phyloP scores from a whole-genome alignment of 306 rosid genomes.

The Quercus engelmannii region DNA sequence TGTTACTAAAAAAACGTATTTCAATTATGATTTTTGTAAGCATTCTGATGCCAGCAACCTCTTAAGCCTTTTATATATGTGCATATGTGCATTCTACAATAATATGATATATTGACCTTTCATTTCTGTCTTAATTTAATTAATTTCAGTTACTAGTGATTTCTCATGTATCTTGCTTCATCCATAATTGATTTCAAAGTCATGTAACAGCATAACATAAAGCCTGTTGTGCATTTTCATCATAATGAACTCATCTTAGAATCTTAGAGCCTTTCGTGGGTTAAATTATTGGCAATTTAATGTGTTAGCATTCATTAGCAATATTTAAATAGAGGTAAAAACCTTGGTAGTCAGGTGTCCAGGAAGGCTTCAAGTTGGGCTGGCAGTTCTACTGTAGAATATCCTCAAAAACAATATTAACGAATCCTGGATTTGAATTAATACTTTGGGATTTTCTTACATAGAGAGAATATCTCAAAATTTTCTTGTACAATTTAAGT shows the following conservation, averaged over 20 bases:
- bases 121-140: neutral
- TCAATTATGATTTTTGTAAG: neutral
- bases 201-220: neutral
- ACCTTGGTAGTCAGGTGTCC: neutral
- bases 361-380: neutral
- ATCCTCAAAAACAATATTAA: neutral
- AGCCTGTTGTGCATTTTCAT: neutral
- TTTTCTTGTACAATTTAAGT: neutral
- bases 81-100: constrained; percentile 2
- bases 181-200: neutral
- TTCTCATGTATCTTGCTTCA: neutral
- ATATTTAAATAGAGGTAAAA: neutral
- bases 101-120: neutral
- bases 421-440: neutral
- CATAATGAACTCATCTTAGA: constrained; percentile 1
- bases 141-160: neutral
- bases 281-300: neutral
- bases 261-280: neutral
- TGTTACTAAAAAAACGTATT: neutral
- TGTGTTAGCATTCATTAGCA: neutral
- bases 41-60: neutral
- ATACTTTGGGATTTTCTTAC: neutral
- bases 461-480: neutral
- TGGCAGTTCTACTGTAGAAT: neutral
- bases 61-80: neutral